These are phyloP conservation scores for Amphirosellinia nigrospora DNA, from an alignment of 495 filamentous ascomycete genomes.

Conservation along the genomic window DNA sequence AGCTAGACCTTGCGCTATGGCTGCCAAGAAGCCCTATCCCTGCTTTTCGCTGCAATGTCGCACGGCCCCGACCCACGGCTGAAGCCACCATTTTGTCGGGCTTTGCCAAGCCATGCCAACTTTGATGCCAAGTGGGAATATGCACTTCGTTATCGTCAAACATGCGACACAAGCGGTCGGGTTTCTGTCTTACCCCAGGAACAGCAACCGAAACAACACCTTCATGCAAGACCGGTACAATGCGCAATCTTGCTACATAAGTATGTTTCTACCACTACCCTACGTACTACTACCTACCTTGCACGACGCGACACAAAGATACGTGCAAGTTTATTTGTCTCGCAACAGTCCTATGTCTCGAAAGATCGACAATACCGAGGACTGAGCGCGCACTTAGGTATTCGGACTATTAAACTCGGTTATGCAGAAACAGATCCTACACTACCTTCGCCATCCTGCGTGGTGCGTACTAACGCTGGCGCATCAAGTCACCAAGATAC, in stretches of 20 bases:
- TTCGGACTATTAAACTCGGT: conserved; percentile 4
- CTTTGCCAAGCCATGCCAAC: conserved; percentile 25
- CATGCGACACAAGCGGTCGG: conserved; percentile 10
- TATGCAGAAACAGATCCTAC: background rate
- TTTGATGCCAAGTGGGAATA: background rate
- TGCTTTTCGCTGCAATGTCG: conserved; percentile 14
- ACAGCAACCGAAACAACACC: conserved; percentile 13
- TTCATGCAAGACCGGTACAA: conserved; percentile 2
- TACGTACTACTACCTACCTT: background rate
- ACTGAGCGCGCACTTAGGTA: background rate
- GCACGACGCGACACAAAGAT: background rate
- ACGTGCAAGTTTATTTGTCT: background rate
- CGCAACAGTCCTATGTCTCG: conserved; percentile 1
- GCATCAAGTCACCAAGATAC: background rate
- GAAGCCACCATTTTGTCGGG: conserved; percentile 18
- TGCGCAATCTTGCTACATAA: background rate
- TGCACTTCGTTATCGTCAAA: conserved; percentile 11
- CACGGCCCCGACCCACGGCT: conserved; percentile 1
- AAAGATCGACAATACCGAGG: background rate
- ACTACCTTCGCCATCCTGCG: background rate
- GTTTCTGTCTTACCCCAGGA: background rate
- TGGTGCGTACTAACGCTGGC: conserved; percentile 8
- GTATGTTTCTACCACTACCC: no score
- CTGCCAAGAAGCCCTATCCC: conserved; percentile 6
- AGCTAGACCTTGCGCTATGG: conserved; percentile 16